Evolutionary conservation across 2,329 filamentous ascomycete species (phyloP).

Genomic region (Paracoccidioides lutzii): DNA sequence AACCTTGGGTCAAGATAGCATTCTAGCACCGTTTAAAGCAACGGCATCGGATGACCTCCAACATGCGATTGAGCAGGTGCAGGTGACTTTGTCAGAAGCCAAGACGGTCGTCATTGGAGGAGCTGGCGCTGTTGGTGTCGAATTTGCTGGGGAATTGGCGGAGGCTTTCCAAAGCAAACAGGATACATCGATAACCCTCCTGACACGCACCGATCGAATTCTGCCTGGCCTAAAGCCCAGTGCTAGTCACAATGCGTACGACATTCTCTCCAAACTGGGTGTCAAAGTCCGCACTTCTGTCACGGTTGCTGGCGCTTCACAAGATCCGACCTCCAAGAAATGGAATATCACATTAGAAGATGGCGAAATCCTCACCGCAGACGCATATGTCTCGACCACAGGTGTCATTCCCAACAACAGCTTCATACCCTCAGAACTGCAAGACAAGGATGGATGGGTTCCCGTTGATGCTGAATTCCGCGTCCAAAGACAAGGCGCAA

Average conservation of each 20-base stretch:
- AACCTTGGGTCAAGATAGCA: constrained; percentile 21
- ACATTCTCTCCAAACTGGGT: constrained; percentile 6
- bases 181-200: constrained; percentile 29
- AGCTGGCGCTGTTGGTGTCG: constrained; percentile 38
- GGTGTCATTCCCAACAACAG: constrained; percentile 13
- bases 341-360: constrained; percentile 8
- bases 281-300: constrained; percentile 7
- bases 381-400: constrained; percentile 12
- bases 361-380: constrained; percentile 15
- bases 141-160: constrained; percentile 38
- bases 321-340: constrained; percentile 5
- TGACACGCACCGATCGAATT: constrained; percentile 15
- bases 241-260: constrained; percentile 3
- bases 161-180: constrained; percentile 23
- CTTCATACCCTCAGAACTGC: constrained; percentile 11
- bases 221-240: constrained; percentile 2
- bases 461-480: constrained; percentile 12
- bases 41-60: constrained; percentile 28
- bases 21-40: constrained; percentile 29
- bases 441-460: constrained; percentile 12
- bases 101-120: constrained; percentile 37
- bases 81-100: constrained; percentile 24
- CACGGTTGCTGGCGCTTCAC: constrained; percentile 4
- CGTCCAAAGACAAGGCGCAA: constrained; percentile 1
- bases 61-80: constrained; percentile 22